Conservation (phyloP, 768 basidiomycete species). For the Collybiopsis luxurians region DNA sequence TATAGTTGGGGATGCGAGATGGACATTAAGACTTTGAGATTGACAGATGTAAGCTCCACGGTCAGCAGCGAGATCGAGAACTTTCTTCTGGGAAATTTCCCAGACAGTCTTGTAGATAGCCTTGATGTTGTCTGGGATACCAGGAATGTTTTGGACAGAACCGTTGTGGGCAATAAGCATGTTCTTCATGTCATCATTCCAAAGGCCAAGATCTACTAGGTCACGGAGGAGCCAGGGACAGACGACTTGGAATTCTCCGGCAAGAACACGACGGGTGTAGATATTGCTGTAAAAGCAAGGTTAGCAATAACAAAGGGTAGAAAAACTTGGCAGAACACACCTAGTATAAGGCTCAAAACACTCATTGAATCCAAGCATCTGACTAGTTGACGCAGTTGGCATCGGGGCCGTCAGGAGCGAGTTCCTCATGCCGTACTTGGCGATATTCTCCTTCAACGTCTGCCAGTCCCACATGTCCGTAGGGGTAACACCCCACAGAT, state of each 20-base stretch:
- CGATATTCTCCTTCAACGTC: constrained; percentile 81
- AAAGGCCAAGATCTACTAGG: constrained; percentile 90
- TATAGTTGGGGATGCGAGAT: constrained; percentile 82
- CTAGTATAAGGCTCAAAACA: constrained; percentile 97
- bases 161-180: constrained; percentile 97
- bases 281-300: constrained; percentile 70
- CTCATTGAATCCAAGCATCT: constrained; percentile 97
- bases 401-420: constrained; percentile 93
- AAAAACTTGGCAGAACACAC: constrained; percentile 26
- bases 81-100: constrained; percentile 99
- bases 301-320: constrained; percentile 2
- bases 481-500: constrained; percentile 93
- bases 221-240: constrained; percentile 99
- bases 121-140: constrained; percentile 88
- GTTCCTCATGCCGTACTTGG: constrained; percentile 79
- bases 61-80: constrained; percentile 97
- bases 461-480: constrained; percentile 94
- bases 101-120: constrained; percentile 99
- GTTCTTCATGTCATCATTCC: constrained; percentile 99
- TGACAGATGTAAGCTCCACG: constrained; percentile 98
- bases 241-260: constrained; percentile 99
- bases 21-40: constrained; percentile 91
- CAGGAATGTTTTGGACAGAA: constrained; percentile 82
- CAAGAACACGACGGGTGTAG: constrained; percentile 98
- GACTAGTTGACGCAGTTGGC: constrained; percentile 98